A percentile compares a stretch with the other conserved stretches of the same genome.
phyloP scores from a whole-genome alignment of 768 basidiomycete species.

The Xerocomellus dryophilus region DNA sequence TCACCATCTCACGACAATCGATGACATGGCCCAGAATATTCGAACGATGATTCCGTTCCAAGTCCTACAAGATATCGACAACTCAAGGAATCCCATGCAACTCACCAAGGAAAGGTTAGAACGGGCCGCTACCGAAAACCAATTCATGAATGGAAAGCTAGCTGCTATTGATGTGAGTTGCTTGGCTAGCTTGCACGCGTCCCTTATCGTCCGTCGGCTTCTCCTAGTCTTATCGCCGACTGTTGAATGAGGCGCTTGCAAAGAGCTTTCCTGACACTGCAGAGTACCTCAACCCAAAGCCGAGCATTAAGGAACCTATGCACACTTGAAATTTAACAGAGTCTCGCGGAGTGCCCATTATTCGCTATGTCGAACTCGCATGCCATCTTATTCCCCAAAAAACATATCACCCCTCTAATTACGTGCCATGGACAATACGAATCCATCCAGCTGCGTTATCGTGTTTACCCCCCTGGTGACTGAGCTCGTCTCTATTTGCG shows the following conservation, averaged over 20 bases:
- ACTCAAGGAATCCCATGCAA: conserved; percentile 75
- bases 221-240: conserved; percentile 61
- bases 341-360: not conserved
- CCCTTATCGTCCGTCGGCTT: conserved; percentile 1
- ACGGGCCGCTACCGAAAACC: conserved; percentile 83
- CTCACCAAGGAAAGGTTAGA: conserved; percentile 78
- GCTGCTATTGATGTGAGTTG: conserved; percentile 64
- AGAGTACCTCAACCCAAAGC: conserved; percentile 21
- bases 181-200: not conserved
- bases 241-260: conserved; percentile 65
- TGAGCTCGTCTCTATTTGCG: not conserved
- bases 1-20: conserved; percentile 59
- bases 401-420: not conserved
- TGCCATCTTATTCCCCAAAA: not conserved
- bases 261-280: conserved; percentile 66
- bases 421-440: conserved; percentile 5
- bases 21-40: conserved; percentile 62
- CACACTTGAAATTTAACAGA: conserved; percentile 7
- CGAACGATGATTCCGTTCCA: conserved; percentile 71
- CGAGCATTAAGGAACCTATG: conserved; percentile 6
- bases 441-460: not conserved
- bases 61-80: conserved; percentile 76
- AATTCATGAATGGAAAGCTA: conserved; percentile 89
- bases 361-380: not conserved
- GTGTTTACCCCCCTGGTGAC: conserved; percentile 4